Percentiles rank a stretch among this genome's conserved stretches.
Evolutionary conservation across 495 filamentous ascomycete genomes (phyloP).

Genomic region (Aspergillus hancockii): DNA sequence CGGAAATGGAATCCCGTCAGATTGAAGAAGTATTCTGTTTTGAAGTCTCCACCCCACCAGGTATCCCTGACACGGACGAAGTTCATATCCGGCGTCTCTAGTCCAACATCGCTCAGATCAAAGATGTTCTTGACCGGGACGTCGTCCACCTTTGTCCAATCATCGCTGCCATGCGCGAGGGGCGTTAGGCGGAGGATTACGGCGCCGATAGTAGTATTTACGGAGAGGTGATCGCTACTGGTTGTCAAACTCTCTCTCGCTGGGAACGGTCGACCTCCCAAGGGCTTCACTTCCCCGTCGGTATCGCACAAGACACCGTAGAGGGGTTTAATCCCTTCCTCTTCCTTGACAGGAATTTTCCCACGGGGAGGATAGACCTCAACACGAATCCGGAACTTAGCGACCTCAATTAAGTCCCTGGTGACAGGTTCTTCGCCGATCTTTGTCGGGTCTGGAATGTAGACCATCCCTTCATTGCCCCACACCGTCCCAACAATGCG

Average conservation of each 20-base stretch:
- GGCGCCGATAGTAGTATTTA: not conserved
- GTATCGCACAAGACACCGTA: not conserved
- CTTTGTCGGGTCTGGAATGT: not conserved
- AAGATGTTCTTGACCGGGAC: not conserved
- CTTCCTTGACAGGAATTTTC: not conserved
- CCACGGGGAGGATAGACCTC: not conserved
- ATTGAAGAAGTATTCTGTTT: not conserved
- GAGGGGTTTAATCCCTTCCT: not conserved
- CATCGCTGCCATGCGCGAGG: not conserved
- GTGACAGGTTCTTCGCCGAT: not conserved
- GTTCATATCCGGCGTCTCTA: not conserved
- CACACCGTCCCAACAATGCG: conserved; percentile 1
- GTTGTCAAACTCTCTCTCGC: not conserved
- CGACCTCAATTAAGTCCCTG: not conserved
- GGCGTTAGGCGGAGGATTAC: not conserved
- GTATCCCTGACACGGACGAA: conserved; percentile 1
- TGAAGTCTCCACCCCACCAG: conserved; percentile 9
- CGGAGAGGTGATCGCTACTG: not conserved
- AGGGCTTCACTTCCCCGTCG: not conserved
- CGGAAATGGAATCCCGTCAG: conserved; percentile 5
- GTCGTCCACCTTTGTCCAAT: not conserved
- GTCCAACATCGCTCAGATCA: not conserved
- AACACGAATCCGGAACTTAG: not conserved
- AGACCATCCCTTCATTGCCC: conserved; percentile 2
- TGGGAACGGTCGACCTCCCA: not conserved